These are phyloP conservation scores for Lasiosphaeria ovina DNA, from an alignment of 495 filamentous ascomycete genomes.

Conservation along the genomic window DNA sequence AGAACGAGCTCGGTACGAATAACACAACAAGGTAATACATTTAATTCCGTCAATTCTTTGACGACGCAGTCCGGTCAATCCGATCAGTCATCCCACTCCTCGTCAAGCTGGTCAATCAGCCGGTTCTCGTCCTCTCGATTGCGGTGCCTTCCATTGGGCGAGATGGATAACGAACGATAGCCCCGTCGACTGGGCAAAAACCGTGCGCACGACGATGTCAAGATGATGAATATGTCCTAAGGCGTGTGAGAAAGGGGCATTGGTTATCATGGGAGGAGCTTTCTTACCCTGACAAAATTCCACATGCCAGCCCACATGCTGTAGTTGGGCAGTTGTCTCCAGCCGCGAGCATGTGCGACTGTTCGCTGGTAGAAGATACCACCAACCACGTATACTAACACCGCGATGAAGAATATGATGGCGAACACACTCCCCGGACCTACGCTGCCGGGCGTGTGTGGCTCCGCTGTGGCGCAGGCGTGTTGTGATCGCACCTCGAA, in stretches of 20 bases:
- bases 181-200: constrained; percentile 62
- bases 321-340: constrained; percentile 95
- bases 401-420: constrained; percentile 81
- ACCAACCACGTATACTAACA: constrained; percentile 85
- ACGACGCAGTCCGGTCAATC: neutral
- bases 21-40: neutral
- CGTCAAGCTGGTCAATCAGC: constrained; percentile 93
- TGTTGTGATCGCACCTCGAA: constrained; percentile 89
- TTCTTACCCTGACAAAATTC: constrained; percentile 71
- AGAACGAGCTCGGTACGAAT: neutral
- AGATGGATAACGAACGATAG: constrained; percentile 58
- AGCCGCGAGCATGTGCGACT: constrained; percentile 91
- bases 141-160: constrained; percentile 43
- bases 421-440: constrained; percentile 89
- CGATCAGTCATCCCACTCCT: constrained; percentile 70
- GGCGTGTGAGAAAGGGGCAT: neutral
- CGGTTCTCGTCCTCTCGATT: constrained; percentile 83
- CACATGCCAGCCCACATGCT: constrained; percentile 86
- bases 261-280: constrained; percentile 1
- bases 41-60: neutral
- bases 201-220: constrained; percentile 71
- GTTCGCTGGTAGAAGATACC: constrained; percentile 94
- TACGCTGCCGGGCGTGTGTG: constrained; percentile 63
- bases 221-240: constrained; percentile 80
- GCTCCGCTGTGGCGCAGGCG: constrained; percentile 68